Conservation (phyloP, 2,329 filamentous ascomycete genomes). For the Leptographium flavum region DNA sequence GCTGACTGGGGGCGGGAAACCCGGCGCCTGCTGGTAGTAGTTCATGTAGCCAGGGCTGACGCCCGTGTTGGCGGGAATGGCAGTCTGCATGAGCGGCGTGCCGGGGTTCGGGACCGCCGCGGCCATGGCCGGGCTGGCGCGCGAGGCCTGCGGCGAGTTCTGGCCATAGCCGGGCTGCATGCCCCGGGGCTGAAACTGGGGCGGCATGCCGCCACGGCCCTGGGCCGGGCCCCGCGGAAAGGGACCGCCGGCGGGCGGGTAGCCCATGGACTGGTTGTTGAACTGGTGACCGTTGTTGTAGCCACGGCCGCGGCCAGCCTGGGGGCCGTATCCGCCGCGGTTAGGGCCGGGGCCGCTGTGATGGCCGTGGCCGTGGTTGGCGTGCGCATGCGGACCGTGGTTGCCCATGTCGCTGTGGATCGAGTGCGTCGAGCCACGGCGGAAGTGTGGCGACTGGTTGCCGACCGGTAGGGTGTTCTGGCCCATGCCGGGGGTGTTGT, state of each 20-base stretch:
- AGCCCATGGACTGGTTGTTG: conserved; percentile 30
- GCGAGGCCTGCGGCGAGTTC: conserved; percentile 51
- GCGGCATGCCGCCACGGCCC: conserved; percentile 34
- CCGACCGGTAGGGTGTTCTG: conserved; percentile 38
- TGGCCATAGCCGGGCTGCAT: conserved; percentile 23
- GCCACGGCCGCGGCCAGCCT: conserved; percentile 35
- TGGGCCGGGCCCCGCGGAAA: conserved; percentile 26
- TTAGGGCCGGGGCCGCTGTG: conserved; percentile 44
- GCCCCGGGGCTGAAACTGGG: conserved; percentile 30
- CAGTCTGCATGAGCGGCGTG: conserved; percentile 53
- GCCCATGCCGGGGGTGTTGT: conserved; percentile 37
- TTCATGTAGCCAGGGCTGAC: conserved; percentile 24
- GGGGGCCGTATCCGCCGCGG: conserved; percentile 37
- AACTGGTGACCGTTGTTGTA: conserved; percentile 29
- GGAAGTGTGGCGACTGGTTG: conserved; percentile 51
- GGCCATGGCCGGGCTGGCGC: conserved; percentile 50
- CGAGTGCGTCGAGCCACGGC: conserved; percentile 77
- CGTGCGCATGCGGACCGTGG: conserved; percentile 42
- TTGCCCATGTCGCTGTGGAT: conserved; percentile 59
- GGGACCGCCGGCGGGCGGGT: conserved; percentile 22
- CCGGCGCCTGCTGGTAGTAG: conserved; percentile 4
- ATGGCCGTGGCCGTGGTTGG: conserved; percentile 26
- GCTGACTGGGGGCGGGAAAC: conserved; percentile 9
- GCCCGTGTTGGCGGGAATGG: conserved; percentile 45
- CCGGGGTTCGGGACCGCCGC: conserved; percentile 44